These are phyloP conservation scores for Aureobasidium uvarum DNA, from an alignment of 2,329 filamentous ascomycete genomes.

Conservation along the genomic window DNA sequence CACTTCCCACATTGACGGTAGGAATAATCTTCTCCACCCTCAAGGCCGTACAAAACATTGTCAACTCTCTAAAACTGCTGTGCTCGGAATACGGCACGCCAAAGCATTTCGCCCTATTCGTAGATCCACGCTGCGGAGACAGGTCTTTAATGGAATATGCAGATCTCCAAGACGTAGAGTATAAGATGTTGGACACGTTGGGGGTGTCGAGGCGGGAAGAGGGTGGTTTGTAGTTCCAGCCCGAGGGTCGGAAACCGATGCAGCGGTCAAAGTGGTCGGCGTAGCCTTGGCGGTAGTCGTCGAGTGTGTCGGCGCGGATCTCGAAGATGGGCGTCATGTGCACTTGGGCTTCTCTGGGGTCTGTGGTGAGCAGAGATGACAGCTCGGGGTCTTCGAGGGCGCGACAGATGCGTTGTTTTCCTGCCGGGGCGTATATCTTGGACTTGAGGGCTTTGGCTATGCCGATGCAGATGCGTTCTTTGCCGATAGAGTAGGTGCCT, in stretches of 20 bases:
- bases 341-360: conserved; percentile 84
- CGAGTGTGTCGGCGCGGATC: conserved; percentile 84
- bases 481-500: conserved; percentile 96
- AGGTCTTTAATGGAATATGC: conserved; percentile 71
- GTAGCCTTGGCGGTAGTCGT: conserved; percentile 80
- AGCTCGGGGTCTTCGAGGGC: conserved; percentile 86
- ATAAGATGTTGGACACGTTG: conserved; percentile 62
- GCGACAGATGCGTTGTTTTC: conserved; percentile 79
- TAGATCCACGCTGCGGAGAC: conserved; percentile 78
- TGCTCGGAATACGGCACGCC: conserved; percentile 96
- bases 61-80: conserved; percentile 89
- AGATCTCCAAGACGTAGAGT: conserved; percentile 70
- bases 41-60: conserved; percentile 86
- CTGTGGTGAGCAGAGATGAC: conserved; percentile 68
- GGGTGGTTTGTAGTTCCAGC: conserved; percentile 86
- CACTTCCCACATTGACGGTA: conserved; percentile 80
- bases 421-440: conserved; percentile 83
- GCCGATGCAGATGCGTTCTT: conserved; percentile 90
- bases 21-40: conserved; percentile 87
- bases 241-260: conserved; percentile 87
- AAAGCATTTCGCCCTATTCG: conserved; percentile 78
- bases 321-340: conserved; percentile 98
- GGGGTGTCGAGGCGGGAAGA: conserved; percentile 62
- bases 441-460: conserved; percentile 81
- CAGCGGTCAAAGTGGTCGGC: conserved; percentile 80